Base-by-base conservation (phyloP, 805 yeast genomes). In the Ogataea pilisensis region DNA sequence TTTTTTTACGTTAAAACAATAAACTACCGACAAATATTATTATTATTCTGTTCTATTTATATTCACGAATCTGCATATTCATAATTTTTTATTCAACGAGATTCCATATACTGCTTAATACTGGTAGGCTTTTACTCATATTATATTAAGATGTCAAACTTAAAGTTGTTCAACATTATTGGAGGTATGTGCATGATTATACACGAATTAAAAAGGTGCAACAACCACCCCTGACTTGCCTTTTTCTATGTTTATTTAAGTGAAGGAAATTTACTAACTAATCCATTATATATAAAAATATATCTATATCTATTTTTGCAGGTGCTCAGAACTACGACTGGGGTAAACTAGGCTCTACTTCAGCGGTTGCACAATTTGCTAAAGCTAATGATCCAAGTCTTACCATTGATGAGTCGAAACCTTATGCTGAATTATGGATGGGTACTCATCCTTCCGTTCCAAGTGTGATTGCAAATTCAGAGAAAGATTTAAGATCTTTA, bases 361-460 rank as follows among this genome's bases (percentile, higher is more conserved):
- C 96, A 16, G 84, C 95, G 7, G 99, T 90, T 38, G 99, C 99
- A 4, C 82, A 75, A 60, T 91, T 80, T 60, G 95, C 95, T 33
- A 72, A 81, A 29, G 69, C 72, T 37, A 79, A 95, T 33, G 81
- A 85, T 63, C 75, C 86, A 2, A 51, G 60, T 8, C 69, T 86
- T 39, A 58, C 57, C 16, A 75, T 89, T 41, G 87, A 85, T 50
- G 90, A 83, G 54, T 39, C 71, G 29, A 78, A 80, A 57, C 98
- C 99, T 9, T 93, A 93, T 59, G 99, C 99, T 14, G 99, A 93
- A 64, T 72, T 93, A 51, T 93, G 99, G 99, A 93, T 93, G 99
- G 99, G 99, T 30, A 89, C 98, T 20, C 99, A 93, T 61, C 91
- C 95, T 39, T 85, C 85, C 34, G 89, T 85, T 11, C 96, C 98